Evolutionary conservation across 257 asterid species (phyloP).

Genomic region (Solanum verrucosum): DNA sequence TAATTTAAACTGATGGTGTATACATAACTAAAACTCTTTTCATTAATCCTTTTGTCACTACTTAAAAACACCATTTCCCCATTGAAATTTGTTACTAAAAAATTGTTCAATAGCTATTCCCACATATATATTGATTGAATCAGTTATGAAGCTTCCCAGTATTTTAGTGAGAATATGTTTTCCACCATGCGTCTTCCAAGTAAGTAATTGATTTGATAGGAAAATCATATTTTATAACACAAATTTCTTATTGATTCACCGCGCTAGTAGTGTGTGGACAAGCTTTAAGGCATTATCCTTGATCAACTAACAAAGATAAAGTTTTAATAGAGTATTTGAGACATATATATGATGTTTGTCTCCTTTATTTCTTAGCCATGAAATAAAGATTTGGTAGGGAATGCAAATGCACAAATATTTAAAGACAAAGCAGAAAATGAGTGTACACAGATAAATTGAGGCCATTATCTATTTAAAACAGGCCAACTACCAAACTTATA

Average conservation of each 20-base stretch:
- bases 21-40: background rate
- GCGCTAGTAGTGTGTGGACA: background rate
- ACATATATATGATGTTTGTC: background rate
- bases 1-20: background rate
- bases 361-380: background rate
- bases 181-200: background rate
- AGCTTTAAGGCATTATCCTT: background rate
- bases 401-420: background rate
- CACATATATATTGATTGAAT: background rate
- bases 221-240: background rate
- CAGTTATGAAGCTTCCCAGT: background rate
- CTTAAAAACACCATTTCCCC: background rate
- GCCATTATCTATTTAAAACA: background rate
- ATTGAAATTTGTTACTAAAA: background rate
- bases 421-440: background rate
- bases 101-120: background rate
- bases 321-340: background rate
- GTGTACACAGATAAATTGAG: background rate
- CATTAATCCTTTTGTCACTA: background rate
- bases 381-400: background rate
- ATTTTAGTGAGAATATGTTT: no score
- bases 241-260: no score
- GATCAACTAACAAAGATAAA: background rate
- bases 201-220: background rate
- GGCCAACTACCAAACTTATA: background rate